A percentile compares a stretch with the other conserved stretches of the same genome.
These are phyloP conservation scores for Colletotrichum tanaceti DNA, from an alignment of 2,329 filamentous ascomycete genomes.

Conservation along the genomic window DNA sequence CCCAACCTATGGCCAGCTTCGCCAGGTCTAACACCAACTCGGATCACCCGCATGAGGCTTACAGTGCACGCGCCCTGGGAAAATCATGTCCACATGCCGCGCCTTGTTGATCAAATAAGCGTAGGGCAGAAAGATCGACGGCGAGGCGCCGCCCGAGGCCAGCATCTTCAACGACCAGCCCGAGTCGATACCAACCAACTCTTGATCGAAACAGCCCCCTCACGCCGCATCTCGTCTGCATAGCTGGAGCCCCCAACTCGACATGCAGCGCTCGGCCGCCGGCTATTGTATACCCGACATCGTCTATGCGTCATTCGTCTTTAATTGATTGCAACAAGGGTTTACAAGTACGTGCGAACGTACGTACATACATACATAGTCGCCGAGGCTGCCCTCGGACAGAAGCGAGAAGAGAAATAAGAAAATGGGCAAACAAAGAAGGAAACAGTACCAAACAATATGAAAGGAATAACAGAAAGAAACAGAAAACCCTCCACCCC, in stretches of 20 bases:
- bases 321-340: conserved; percentile 10
- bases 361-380: conserved; percentile 10
- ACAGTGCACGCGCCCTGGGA: neutral
- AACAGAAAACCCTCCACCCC: neutral
- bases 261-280: neutral
- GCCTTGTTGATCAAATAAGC: conserved; percentile 23
- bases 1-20: neutral
- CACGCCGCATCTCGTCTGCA: neutral
- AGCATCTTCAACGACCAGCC: conserved; percentile 11
- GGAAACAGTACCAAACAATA: conserved; percentile 2
- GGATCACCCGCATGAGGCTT: conserved; percentile 38
- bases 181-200: neutral
- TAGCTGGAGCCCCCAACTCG: neutral
- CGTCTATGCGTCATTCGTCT: conserved; percentile 20
- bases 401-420: conserved; percentile 1
- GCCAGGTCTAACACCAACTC: neutral
- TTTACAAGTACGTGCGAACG: conserved; percentile 19
- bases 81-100: conserved; percentile 7
- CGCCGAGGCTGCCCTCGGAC: conserved; percentile 4
- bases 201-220: too few species aligned
- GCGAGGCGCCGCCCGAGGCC: conserved; percentile 30
- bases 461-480: conserved; percentile 17
- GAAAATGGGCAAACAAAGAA: conserved; percentile 15
- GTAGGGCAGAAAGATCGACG: conserved; percentile 38
- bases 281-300: neutral